phyloP scores from a whole-genome alignment of 1,284 basidiomycete genomes.

The Malassezia yamatoensis region DNA sequence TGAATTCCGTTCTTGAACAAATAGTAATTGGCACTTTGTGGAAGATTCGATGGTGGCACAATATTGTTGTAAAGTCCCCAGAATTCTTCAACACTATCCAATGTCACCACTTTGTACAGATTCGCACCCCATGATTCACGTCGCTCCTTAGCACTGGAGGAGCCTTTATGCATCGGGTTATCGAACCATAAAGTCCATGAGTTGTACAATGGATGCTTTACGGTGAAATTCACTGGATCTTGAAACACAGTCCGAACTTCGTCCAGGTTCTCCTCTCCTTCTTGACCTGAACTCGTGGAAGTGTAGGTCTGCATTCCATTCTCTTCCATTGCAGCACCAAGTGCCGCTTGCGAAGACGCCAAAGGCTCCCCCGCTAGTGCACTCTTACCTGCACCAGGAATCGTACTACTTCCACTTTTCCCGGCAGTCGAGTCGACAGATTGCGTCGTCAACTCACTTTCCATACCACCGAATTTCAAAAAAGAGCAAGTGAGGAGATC shows the following conservation, averaged over 20 bases:
- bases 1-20: slow-evolving; percentile 82
- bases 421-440: not conserved
- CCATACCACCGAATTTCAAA: not conserved
- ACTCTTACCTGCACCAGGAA: slow-evolving; percentile 5
- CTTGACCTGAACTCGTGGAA: no score
- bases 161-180: slow-evolving; percentile 41
- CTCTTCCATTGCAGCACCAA: slow-evolving; percentile 27
- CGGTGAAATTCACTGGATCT: slow-evolving; percentile 43
- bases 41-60: slow-evolving; percentile 84
- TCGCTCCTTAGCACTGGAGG: slow-evolving; percentile 31
- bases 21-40: slow-evolving; percentile 95
- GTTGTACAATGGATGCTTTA: slow-evolving; percentile 46
- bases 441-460: not conserved
- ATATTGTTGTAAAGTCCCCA: slow-evolving; percentile 82
- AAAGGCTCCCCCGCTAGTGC: slow-evolving; percentile 26
- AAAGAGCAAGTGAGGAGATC: not conserved
- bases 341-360: slow-evolving; percentile 31
- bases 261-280: not conserved
- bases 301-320: not conserved
- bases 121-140: slow-evolving; percentile 47
- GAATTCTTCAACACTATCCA: slow-evolving; percentile 46
- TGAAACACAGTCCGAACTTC: slow-evolving; percentile 42
- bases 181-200: slow-evolving; percentile 47
- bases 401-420: not conserved
- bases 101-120: slow-evolving; percentile 43